Evolutionary conservation across 345 rosid species (phyloP).

Genomic region (Euphorbia pulcherrima): DNA sequence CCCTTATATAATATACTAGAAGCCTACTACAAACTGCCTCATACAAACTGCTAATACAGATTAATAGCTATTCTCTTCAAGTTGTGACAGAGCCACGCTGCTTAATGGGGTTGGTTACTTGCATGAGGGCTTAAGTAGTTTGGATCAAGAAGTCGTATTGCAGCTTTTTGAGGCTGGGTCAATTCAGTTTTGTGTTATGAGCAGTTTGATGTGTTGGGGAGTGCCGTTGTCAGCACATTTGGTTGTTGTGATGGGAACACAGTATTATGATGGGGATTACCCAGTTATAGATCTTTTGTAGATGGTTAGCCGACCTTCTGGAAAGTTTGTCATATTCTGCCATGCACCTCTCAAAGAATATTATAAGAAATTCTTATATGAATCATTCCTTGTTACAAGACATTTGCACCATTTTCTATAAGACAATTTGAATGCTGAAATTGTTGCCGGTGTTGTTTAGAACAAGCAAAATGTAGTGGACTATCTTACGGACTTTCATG

Average conservation of each 20-base stretch:
- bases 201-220: conserved; percentile 89
- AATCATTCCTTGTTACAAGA: conserved; percentile 88
- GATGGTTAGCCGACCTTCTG: conserved; percentile 95
- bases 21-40: no score
- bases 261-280: conserved; percentile 87
- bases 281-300: conserved; percentile 79
- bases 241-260: conserved; percentile 96
- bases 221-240: conserved; percentile 71
- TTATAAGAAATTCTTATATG: conserved; percentile 83
- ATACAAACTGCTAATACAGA: no score
- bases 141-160: conserved; percentile 78
- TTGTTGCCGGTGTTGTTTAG: conserved; percentile 72
- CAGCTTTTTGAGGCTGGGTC: conserved; percentile 77
- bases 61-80: no score
- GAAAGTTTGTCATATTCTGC: conserved; percentile 81
- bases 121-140: conserved; percentile 80
- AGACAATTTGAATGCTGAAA: conserved; percentile 82
- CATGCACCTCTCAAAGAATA: conserved; percentile 88
- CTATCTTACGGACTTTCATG: conserved; percentile 97
- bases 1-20: no score
- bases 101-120: conserved; percentile 74
- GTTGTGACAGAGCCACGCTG: conserved; percentile 63
- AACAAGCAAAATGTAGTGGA: conserved; percentile 97
- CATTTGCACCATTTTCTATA: conserved; percentile 86
- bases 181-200: conserved; percentile 93